Percentiles rank a stretch among this genome's conserved stretches.
Evolutionary conservation across 2,329 filamentous ascomycete species (phyloP).

Genomic region (Calcarisporium arbuscula): DNA sequence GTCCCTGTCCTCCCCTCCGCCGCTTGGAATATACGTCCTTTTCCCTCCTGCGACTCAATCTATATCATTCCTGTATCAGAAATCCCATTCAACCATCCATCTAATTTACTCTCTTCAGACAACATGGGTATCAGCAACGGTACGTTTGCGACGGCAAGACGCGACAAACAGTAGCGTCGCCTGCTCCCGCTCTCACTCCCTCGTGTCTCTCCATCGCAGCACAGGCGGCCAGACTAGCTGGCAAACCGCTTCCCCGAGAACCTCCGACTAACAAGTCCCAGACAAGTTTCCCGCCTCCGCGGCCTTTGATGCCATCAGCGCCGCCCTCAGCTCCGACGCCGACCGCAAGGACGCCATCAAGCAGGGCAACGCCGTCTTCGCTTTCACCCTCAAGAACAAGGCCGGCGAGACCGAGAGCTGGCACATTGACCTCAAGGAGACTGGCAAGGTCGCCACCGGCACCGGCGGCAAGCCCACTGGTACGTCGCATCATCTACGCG

Average conservation of each 20-base stretch:
- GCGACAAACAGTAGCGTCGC: no score
- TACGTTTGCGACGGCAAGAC: no score
- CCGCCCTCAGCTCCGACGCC: constrained; percentile 59
- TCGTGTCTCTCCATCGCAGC: no score
- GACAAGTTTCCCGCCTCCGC: constrained; percentile 82
- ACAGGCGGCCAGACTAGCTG: no score
- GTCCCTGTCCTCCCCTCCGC: constrained; percentile 4
- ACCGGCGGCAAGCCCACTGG: constrained; percentile 75
- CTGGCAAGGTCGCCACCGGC: constrained; percentile 75
- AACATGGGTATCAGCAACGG: constrained; percentile 70
- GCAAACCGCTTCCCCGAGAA: no score
- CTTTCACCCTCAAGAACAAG: constrained; percentile 87
- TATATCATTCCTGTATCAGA: background rate
- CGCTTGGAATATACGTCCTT: no score
- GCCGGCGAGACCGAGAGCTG: constrained; percentile 75
- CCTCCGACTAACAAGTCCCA: constrained; percentile 31
- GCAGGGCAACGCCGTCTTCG: constrained; percentile 79
- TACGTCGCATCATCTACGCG: no score
- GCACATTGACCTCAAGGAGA: constrained; percentile 93
- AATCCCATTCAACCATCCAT: constrained; percentile 6
- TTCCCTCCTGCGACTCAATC: constrained; percentile 2
- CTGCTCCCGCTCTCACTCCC: no score
- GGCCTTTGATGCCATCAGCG: constrained; percentile 85
- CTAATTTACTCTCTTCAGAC: no score
- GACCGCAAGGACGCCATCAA: constrained; percentile 86